Percentiles rank a stretch among this genome's conserved stretches.
Evolutionary conservation across 2,329 filamentous ascomycete species (phyloP).

Genomic region (Rutstroemia sp.): DNA sequence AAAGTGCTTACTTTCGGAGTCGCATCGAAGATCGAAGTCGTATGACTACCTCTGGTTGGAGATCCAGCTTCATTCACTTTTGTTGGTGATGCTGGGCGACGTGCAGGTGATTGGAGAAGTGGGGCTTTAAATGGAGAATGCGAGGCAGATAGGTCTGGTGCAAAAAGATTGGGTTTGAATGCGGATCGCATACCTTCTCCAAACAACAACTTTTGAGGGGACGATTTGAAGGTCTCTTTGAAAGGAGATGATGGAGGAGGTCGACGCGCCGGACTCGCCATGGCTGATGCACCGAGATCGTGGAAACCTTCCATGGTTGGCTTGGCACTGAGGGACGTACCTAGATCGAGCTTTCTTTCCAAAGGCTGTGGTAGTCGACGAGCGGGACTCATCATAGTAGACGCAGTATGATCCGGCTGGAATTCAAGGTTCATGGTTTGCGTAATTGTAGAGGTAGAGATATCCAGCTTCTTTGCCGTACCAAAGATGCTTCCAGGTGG

Average conservation of each 20-base stretch:
- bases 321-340: slow-evolving; percentile 27
- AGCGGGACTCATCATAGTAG: slow-evolving; percentile 47
- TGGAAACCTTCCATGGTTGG: slow-evolving; percentile 21
- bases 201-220: slow-evolving; percentile 40
- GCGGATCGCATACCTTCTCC: slow-evolving; percentile 24
- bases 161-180: slow-evolving; percentile 24
- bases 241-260: slow-evolving; percentile 44
- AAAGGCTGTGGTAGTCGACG: slow-evolving; percentile 38
- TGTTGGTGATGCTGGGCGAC: slow-evolving; percentile 27
- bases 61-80: slow-evolving; percentile 27
- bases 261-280: slow-evolving; percentile 50
- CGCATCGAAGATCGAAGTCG: slow-evolving; percentile 14
- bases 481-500: slow-evolving; percentile 31
- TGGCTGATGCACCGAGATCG: slow-evolving; percentile 33
- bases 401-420: slow-evolving; percentile 31
- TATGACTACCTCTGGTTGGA: slow-evolving; percentile 18
- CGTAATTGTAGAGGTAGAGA: slow-evolving; percentile 25
- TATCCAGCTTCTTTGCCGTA: slow-evolving; percentile 32
- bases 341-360: slow-evolving; percentile 32
- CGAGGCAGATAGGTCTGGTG: slow-evolving; percentile 15
- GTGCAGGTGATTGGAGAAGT: slow-evolving; percentile 28
- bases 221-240: slow-evolving; percentile 49
- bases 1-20: slow-evolving; percentile 26
- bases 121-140: slow-evolving; percentile 24
- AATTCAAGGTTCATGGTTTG: slow-evolving; percentile 21